These are phyloP conservation scores for Rhynchosporium graminicola DNA, from an alignment of 2,329 filamentous ascomycete genomes.

Conservation along the genomic window DNA sequence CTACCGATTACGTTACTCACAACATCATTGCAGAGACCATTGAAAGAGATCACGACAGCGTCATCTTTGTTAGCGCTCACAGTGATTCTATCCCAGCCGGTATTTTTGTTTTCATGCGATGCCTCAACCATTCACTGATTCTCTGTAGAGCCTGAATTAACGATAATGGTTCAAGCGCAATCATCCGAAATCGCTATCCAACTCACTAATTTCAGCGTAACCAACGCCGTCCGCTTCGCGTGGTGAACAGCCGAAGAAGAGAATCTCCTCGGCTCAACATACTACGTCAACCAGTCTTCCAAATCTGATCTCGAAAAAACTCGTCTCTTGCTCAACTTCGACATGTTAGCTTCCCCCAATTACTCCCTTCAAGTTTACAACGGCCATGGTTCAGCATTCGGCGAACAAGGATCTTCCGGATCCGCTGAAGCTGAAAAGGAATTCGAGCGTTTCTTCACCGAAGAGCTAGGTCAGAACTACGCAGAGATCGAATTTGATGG, in stretches of 20 bases:
- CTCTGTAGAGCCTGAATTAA: slow-evolving; percentile 41
- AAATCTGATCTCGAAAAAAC: slow-evolving; percentile 59
- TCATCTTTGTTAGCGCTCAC: slow-evolving; percentile 64
- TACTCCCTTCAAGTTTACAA: slow-evolving; percentile 69
- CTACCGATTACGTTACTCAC: slow-evolving; percentile 13
- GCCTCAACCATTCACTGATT: neutral
- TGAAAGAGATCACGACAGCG: slow-evolving; percentile 60
- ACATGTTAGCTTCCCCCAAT: slow-evolving; percentile 58
- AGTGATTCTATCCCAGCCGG: slow-evolving; percentile 62
- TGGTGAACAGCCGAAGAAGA: slow-evolving; percentile 67
- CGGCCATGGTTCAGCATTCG: slow-evolving; percentile 64
- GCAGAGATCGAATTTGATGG: slow-evolving; percentile 51
- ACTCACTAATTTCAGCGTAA: slow-evolving; percentile 56
- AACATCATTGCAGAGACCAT: slow-evolving; percentile 64
- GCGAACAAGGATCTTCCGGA: slow-evolving; percentile 64
- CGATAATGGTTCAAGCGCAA: slow-evolving; percentile 41
- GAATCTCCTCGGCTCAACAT: slow-evolving; percentile 61
- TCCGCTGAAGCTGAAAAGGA: slow-evolving; percentile 42
- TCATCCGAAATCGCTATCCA: slow-evolving; percentile 59
- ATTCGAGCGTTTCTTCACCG: slow-evolving; percentile 26
- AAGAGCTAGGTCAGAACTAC: slow-evolving; percentile 23
- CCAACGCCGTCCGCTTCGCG: slow-evolving; percentile 65
- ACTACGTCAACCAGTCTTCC: slow-evolving; percentile 55
- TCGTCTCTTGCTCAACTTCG: slow-evolving; percentile 58
- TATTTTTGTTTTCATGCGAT: neutral